Base-by-base conservation (phyloP, 2,329 filamentous ascomycete genomes). In the Fusarium sp. region DNA sequence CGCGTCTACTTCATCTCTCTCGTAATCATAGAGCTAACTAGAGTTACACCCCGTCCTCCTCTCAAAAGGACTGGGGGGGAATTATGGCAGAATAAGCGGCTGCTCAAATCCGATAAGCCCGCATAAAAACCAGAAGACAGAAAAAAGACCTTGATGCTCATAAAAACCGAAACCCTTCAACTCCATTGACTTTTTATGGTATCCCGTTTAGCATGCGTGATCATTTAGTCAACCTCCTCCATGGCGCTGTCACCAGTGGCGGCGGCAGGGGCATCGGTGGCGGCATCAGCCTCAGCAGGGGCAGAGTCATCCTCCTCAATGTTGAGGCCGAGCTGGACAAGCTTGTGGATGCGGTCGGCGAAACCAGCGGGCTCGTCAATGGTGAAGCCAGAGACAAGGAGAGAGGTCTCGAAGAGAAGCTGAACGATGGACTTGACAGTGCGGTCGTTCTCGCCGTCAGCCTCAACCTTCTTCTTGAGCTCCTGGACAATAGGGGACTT, bases 401-500 rank as follows among this genome's bases (percentile, higher is more conserved):
- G 93, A 45, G 96, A 98, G 78, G 96, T 99, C 92, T 99, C 96
- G 87, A 96, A 99, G 79, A 99, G 92, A 63, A 99, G 93, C 87
- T 97, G 95, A 78, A 96, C 97, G 82, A 99, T 98, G 72, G 94
- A 97, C 91, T 98, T 98, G 89, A 99, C 96, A 68, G 95, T 98
- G 85, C 95, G 95, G 90, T 98, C 96, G 84, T 95, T 95, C 93
- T 98, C 95, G 75, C 96, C 96, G 81, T 99, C 96, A 68, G 92
- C 83, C 90, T 98, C 96, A 72, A 98, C 94, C 94, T 99, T 99
- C 88, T 93, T 95, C 94, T 97, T 98, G 82, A 99, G 92, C 91
- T 98, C 96, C 91, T 97, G 93, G 89, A 99, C 91, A 86, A 99
- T 99, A 76, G 94, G 83, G 80, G 94, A 97, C 90, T 96, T 95